phyloP scores from a whole-genome alignment of 1,284 basidiomycete species.

The Cryptococcus floricola region DNA sequence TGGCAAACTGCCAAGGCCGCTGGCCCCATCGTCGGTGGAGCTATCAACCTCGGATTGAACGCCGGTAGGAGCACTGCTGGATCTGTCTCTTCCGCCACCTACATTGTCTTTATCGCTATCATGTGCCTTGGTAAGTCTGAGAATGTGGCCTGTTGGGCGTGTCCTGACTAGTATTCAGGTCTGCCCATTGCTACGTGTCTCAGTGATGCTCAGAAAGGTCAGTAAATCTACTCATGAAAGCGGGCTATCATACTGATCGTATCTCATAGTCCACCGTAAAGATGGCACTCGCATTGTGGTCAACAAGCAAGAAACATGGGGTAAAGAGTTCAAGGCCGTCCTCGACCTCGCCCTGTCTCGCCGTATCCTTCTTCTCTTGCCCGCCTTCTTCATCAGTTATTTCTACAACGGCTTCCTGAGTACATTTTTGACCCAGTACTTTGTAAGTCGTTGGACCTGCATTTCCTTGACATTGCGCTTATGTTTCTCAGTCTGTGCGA shows the following conservation, averaged over 20 bases:
- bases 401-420: conserved; percentile 31
- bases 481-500: conserved; percentile 24
- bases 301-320: conserved; percentile 14
- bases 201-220: conserved; percentile 25
- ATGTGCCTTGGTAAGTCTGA: conserved; percentile 16
- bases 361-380: conserved; percentile 26
- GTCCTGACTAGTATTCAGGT: conserved; percentile 4
- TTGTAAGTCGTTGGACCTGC: conserved; percentile 14
- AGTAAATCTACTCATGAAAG: neutral
- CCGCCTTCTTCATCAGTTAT: conserved; percentile 32
- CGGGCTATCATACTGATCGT: conserved; percentile 1
- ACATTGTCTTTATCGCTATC: conserved; percentile 39
- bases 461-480: neutral
- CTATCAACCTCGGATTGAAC: conserved; percentile 38
- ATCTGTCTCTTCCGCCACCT: conserved; percentile 25
- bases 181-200: conserved; percentile 26
- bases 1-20: conserved; percentile 35
- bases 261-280: conserved; percentile 21
- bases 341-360: conserved; percentile 15
- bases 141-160: too few species aligned
- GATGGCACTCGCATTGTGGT: conserved; percentile 24
- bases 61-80: conserved; percentile 22
- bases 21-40: conserved; percentile 41
- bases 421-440: conserved; percentile 32
- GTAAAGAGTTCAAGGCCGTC: conserved; percentile 23